Base-by-base conservation (phyloP, 2,329 filamentous ascomycete genomes). In the Diaporthe nobilis region DNA sequence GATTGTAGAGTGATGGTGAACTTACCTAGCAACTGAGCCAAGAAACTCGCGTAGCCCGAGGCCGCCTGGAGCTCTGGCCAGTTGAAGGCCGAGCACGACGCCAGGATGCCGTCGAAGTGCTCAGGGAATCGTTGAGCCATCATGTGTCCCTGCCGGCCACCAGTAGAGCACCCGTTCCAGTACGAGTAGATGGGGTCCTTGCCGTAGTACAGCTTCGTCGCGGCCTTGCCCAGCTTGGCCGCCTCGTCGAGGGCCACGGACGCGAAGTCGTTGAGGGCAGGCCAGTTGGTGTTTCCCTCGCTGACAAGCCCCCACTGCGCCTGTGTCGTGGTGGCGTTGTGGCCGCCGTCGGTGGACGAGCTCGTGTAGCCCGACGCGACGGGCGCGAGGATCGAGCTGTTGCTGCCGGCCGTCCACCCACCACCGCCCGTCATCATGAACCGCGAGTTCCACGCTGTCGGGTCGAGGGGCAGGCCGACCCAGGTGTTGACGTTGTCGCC, bases 21-120 rank as follows among this genome's bases (percentile, higher is more conserved):
- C 13, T 72, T 53, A 12, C 75, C 73, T 5, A 78, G 22, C 20
- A 71, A 6, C 44, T 82, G 80, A 78, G 82, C 81, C n/a, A 79
- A 67, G 42, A 58, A 82, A 85, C 86, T 85, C 4, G 82, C 78
- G 80, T 80, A 82, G 49, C 78, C 65, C 20, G 77, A 49, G 3
- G 70, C 68, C 1, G 76, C 57, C 20, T 78, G 65, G 31, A 81
- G 49, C 86, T 85, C 84, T 86, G 31, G 25, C 75, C 79, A 79
- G 57, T 84, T 79, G 8, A 86, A 76, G 9, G 87, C 89, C 1
- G 87, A 85, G 1, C 82, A 82, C 0, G 84, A 86, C 1, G 88
- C 89, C 9, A 88, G 80, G 53, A 90, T 86, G 28, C 89, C 89
- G 77, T 91, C 87, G 76, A 89, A 90, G 74, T 90, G 88, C 12